Conservation (phyloP, 345 rosid species). For the Excoecaria agallocha region DNA sequence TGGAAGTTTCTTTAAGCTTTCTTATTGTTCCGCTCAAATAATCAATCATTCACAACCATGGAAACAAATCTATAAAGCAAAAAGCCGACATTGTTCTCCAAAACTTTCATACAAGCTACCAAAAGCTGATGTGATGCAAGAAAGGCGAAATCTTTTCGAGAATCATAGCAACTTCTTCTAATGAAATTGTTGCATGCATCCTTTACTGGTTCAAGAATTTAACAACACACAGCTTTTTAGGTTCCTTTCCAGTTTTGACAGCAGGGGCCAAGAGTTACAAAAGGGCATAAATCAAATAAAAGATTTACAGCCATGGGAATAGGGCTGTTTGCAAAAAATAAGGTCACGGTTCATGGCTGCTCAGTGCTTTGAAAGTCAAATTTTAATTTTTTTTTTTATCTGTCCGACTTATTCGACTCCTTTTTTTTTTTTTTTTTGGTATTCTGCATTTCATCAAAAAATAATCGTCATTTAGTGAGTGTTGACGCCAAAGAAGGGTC, state of each 20-base stretch:
- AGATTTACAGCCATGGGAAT: conserved; percentile 1
- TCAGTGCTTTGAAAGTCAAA: too few relatives aligned
- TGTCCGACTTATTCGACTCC: too few relatives aligned
- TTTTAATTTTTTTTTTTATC: too few relatives aligned
- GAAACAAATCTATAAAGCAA: conserved; percentile 17
- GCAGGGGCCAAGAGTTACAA: conserved; percentile 19
- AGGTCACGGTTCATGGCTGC: conserved; percentile 14
- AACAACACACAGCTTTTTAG: conserved; percentile 17
- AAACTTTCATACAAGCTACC: conserved; percentile 12
- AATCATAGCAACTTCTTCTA: conserved; percentile 8
- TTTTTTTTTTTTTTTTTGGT: too few relatives aligned
- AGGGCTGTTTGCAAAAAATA: conserved; percentile 20
- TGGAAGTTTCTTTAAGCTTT: background rate
- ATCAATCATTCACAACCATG: conserved; percentile 13
- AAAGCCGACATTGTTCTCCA: conserved; percentile 2
- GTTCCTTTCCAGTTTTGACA: conserved; percentile 29
- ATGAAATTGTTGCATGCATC: conserved; percentile 17
- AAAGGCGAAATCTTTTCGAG: conserved; percentile 1
- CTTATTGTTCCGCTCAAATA: background rate
- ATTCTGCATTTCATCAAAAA: too few relatives aligned
- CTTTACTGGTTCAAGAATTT: conserved; percentile 23
- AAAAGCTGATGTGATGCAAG: background rate
- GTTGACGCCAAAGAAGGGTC: too few relatives aligned
- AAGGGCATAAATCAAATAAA: conserved; percentile 9
- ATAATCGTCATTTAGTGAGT: too few relatives aligned